Base-by-base conservation (phyloP, 2,329 filamentous ascomycete species). In the Cryphonectria nitschkei region DNA sequence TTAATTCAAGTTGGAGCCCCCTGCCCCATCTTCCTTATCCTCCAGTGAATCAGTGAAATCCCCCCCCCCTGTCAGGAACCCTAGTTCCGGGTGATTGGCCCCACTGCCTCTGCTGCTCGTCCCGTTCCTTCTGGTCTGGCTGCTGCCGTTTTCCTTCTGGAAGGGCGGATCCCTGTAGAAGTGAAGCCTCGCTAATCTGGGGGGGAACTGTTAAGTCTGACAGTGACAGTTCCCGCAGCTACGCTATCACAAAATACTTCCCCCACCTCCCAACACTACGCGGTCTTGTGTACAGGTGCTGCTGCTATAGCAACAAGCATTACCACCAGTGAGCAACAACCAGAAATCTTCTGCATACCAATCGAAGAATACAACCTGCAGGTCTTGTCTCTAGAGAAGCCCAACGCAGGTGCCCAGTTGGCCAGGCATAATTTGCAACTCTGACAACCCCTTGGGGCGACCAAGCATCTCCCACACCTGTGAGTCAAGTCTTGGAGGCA, bases 131-230 rank as follows among this genome's bases (percentile, higher is more conserved):
- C 62, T 46, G 56, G 39, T 58, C 29, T 64, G 43, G 62, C 46
- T 26, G 58, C 65, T 46, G 69, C 54, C 58, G 54, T 60, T 69
- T 43, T 69, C 54, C 62, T 71, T 71, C 70, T 71, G 43, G 70
- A 71, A 71, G 70, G 62, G 46, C 67, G 16, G 7, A 69, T 62
- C 70, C 66, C 52, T 71, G 69, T 39, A 26, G 26, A 22, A 34
- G 8, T 22, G 37, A 39, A 39, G 8, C 19, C 58, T 62, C 66
- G 66, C 54, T 52, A 62, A 62, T 62, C 66, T 68, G 56, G 66
- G 54, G 66, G 29, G 52, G 26, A 8, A n/a, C 26, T 68, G 54
- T 68, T 68, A 68, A 62, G 66, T 11, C 9, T 5, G 29, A 19
- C 19, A 22, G 58, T 61, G 32, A 32, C 32, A 22, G 1, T 8